Evolutionary conservation across 2,329 filamentous ascomycete species (phyloP), one percentile per base, ranked within the genome.

Genomic region (Cladophialophora immunda): DNA sequence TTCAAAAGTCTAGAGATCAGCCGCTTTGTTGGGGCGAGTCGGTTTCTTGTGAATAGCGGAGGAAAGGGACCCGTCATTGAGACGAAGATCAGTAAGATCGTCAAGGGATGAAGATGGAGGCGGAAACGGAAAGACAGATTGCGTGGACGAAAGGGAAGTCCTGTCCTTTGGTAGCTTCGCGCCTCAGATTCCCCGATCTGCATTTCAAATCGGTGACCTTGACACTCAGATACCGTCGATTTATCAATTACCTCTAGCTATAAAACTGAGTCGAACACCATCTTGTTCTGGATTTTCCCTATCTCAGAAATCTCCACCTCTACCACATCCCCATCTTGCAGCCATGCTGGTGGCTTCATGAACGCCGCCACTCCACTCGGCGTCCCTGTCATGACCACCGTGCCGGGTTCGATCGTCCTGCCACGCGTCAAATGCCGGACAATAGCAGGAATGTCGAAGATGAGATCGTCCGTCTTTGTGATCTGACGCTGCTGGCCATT

Each of bases 301-400:
- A 84, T 78, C 72, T 81, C 73, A 15, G 81, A 81, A 50, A 81
- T 70, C 62, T 84, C 81, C 6, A 84, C 81, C 0, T 78, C 75
- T 67, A 85, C 83, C 64, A 77, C 75, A 70, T 80, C 78, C 1
- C 75, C 76, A 64, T 78, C 61, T 7, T 73, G 72, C 47, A 81
- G 64, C 17, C 74, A 75, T 9, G 79, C 70, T 47, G 79, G 79
- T 0, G 79, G 78, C 29, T 76, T 75, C 32, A 77, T 75, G 71
- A 79, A 78, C 0, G 76, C 76, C 5, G 81, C 81, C 25, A 83
- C 79, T 34, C 81, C 80, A 0, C 78, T 75, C 0, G 76, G 76
- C 0, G 81, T 81, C 8, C 79, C 79, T 1, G 78, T 80, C 75
- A 80, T 76, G 53, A 81, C 76, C 5, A 78, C 65, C 3, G 77